phyloP scores from a whole-genome alignment of 2,329 filamentous ascomycete genomes.

The Pseudopyrenochaeta lycopersici region DNA sequence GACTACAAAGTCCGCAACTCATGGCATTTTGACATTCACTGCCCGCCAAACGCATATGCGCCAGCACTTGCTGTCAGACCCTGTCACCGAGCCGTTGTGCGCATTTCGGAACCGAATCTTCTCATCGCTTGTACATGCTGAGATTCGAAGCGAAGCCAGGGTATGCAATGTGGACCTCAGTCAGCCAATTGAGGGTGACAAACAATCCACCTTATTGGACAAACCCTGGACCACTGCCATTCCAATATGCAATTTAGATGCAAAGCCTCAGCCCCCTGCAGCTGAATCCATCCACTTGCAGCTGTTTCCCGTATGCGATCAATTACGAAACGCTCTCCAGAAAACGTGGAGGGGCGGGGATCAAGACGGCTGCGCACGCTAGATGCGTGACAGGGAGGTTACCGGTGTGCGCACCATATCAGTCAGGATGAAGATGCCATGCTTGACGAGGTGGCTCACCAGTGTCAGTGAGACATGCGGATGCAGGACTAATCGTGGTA shows the following conservation, averaged over 20 bases:
- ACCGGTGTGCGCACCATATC: neutral
- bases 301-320: neutral
- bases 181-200: neutral
- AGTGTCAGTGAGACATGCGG: neutral
- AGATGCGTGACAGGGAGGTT: neutral
- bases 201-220: neutral
- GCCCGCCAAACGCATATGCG: neutral
- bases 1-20: too few species aligned
- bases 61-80: neutral
- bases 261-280: neutral
- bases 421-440: neutral
- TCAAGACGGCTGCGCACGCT: neutral
- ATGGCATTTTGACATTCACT: too few species aligned
- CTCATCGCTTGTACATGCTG: neutral
- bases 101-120: neutral
- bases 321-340: neutral
- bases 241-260: neutral
- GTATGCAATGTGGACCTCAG: conserved; percentile 2
- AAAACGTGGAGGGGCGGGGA: neutral
- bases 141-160: neutral
- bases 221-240: neutral
- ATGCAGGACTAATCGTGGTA: neutral
- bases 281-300: neutral
- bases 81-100: neutral
- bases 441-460: neutral